Conservation (phyloP, 1,284 basidiomycete genomes). For the Cystodermella granulosa region DNA sequence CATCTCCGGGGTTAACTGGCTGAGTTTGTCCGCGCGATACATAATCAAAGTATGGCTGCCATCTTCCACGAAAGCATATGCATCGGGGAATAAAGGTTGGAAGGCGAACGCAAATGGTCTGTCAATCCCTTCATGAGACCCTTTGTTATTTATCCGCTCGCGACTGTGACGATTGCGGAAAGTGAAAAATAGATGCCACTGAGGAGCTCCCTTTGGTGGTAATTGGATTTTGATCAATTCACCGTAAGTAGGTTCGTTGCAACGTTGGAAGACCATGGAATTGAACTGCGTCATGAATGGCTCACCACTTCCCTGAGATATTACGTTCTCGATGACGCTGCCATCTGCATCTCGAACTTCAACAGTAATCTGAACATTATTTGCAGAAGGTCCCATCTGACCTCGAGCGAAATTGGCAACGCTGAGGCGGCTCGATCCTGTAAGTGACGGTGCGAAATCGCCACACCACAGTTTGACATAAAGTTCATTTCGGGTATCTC, state of each 20-base stretch:
- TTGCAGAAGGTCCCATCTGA: conserved; percentile 48
- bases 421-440: conserved; percentile 52
- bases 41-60: conserved; percentile 83
- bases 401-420: conserved; percentile 59
- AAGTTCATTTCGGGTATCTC: conserved; percentile 86
- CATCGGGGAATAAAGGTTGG: conserved; percentile 79
- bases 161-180: conserved; percentile 74
- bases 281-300: conserved; percentile 74
- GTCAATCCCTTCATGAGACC: conserved; percentile 46
- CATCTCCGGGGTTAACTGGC: conserved; percentile 56
- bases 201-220: conserved; percentile 62
- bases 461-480: conserved; percentile 94
- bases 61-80: conserved; percentile 81
- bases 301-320: conserved; percentile 84
- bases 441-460: conserved; percentile 62
- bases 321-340: conserved; percentile 64
- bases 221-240: conserved; percentile 88
- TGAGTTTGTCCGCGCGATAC: conserved; percentile 71
- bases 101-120: conserved; percentile 89
- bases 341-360: conserved; percentile 83
- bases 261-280: conserved; percentile 85
- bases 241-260: conserved; percentile 83
- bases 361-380: conserved; percentile 85
- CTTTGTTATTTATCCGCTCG: conserved; percentile 44
- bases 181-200: conserved; percentile 92